phyloP scores from a whole-genome alignment of 2,329 filamentous ascomycete species.

The Claviceps arundinis region DNA sequence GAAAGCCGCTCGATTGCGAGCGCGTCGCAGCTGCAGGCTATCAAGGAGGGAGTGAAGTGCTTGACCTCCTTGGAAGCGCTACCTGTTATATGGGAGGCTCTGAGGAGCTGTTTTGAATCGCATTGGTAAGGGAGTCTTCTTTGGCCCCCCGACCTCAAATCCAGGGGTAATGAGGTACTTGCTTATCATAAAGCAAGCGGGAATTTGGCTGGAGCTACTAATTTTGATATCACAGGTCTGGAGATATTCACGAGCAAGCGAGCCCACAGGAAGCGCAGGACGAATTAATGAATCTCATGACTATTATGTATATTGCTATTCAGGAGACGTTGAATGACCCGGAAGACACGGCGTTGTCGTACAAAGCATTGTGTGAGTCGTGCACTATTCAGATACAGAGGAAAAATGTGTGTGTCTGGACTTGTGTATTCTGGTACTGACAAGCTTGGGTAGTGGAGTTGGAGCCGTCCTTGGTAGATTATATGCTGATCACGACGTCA shows the following conservation, averaged over 20 bases:
- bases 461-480: conserved; percentile 55
- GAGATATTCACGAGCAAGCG: conserved; percentile 30
- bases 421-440: not conserved
- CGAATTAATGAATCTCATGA: conserved; percentile 49
- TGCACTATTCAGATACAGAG: not conserved
- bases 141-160: not conserved
- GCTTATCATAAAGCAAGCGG: no score
- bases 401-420: not conserved
- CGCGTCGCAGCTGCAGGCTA: conserved; percentile 42
- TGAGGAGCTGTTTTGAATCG: conserved; percentile 35
- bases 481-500: conserved; percentile 55
- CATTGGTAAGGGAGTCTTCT: conserved; percentile 29
- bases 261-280: conserved; percentile 41
- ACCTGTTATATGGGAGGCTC: conserved; percentile 35
- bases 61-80: conserved; percentile 38
- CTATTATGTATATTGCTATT: conserved; percentile 46
- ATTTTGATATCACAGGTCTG: conserved; percentile 23
- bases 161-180: no score
- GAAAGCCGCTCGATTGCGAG: conserved; percentile 38
- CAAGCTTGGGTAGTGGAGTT: conserved; percentile 32
- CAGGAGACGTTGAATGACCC: conserved; percentile 42
- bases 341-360: conserved; percentile 31
- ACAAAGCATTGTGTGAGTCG: conserved; percentile 37
- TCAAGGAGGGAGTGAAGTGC: conserved; percentile 39
- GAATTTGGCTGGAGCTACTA: no score